Evolutionary conservation across 176 grass and related monocot genomes (phyloP), one percentile per base, ranked within the genome.

Genomic region (Oryza officinalis): DNA sequence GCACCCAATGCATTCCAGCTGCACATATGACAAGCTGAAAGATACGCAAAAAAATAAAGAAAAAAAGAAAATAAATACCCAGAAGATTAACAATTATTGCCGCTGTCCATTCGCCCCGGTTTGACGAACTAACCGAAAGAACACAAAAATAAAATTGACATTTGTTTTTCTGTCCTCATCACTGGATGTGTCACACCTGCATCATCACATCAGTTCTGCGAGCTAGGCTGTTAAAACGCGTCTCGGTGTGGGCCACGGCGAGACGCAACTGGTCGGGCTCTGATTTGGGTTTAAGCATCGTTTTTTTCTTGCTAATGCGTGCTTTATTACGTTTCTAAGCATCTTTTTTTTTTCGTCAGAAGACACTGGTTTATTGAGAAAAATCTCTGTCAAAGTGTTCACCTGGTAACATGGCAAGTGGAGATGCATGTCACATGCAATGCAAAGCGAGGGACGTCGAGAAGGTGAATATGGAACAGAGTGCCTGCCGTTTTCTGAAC

Each of bases 221-320:
- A 83, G 77, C 86, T 82, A 86, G 74, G 86, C 90, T 92, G 90
- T 86, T 79, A 89, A 92, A 89, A 85, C 86, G 90, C 90, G 90
- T 92, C 18, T 92, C 18, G 65, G 77, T 31, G n/a, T 91, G 54
- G 76, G 67, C 81, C 74, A 85, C 50, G n/a, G 32, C 2, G 13
- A 69, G 46, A 78, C 81, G 79, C 71, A 75, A 74, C 38, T 22
- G 22, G 20, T 17, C n/a, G n/a, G 57, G 22, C n/a, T 69, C 60
- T 67, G 78, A 87, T 45, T 49, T 87, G 27, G 22, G 69, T 49
- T 78, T 57, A n/a, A 18, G 40, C 40, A 0, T 37, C 35, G 10
- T 41, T 41, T 37, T 41, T 38, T 41, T 57, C 14, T 54, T 54
- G 15, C 50, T 54, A 54, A 54, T 54, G 52, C 52, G 52, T 57